These are phyloP conservation scores for Sinapis alba DNA, from an alignment of 441 rosid species.

Conservation along the genomic window DNA sequence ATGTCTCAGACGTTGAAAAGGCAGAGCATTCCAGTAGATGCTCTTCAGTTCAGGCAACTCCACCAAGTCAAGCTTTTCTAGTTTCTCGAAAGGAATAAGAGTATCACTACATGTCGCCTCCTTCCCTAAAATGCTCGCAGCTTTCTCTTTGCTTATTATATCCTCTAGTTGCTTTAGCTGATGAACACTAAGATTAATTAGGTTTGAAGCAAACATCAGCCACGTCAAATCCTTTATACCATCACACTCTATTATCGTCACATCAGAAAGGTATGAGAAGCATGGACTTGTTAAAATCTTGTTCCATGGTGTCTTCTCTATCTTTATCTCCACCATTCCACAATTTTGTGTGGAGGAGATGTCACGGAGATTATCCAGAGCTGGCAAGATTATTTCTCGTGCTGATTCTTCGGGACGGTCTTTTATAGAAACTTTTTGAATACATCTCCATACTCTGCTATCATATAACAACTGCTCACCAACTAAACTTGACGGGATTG, in stretches of 20 bases:
- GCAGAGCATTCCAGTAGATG: neutral
- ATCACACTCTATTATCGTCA: neutral
- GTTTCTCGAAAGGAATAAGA: constrained; percentile 23
- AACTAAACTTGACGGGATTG: neutral
- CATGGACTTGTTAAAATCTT: neutral
- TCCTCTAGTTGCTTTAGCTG: neutral
- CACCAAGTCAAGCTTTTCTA: neutral
- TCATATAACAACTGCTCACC: neutral
- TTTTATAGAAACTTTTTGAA: neutral
- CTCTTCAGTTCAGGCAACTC: neutral
- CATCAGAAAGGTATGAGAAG: neutral
- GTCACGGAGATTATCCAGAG: neutral
- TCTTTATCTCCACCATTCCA: neutral
- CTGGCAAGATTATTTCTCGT: neutral
- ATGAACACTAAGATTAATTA: neutral
- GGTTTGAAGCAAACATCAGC: neutral
- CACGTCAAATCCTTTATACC: neutral
- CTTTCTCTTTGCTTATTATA: neutral
- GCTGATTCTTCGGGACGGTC: neutral
- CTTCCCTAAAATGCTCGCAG: neutral
- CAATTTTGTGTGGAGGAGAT: neutral
- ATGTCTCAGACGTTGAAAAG: neutral
- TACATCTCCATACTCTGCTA: neutral
- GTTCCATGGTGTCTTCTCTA: neutral
- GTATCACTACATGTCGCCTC: neutral